Base-by-base conservation (phyloP, 2,329 filamentous ascomycete genomes). In the Pestalotiopsis sp. region DNA sequence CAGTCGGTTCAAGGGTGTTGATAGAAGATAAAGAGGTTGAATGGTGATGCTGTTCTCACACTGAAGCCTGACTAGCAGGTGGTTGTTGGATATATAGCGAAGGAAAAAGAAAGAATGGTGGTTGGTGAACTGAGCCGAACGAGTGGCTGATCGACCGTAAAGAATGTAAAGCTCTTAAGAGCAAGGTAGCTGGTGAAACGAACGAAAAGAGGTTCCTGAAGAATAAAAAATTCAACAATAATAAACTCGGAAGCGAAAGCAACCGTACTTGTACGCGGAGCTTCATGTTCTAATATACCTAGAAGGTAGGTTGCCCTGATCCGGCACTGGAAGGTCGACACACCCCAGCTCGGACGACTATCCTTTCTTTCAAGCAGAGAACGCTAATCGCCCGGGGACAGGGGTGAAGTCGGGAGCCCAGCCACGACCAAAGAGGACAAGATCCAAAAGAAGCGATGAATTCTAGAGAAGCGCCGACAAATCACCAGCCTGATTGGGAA, bases 21-120 rank as follows among this genome's bases (percentile, higher is more conserved):
- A 20, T 45, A 27, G 11, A 45, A 36, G 56, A 5, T 49, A 23
- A 38, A 38, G 31, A 57, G 27, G 45, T 41, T 40, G n/a, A 36
- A 31, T 66, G 64, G 23, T 31, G 14, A 40, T 60, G 49, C 11
- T n/a, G 56, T n/a, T 45, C 31, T 9, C 45, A 60, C 23, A 60
- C 23, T 14, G 31, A 66, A 66, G 65, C 65, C 65, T 27, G 65
- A 49, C 65, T 66, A 66, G 65, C 65, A 66, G 65, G 65, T 59
- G 56, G 27, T 49, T 20, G 56, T 23, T 56, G 17, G 64, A 60
- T 40, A 60, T 59, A 63, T 67, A 23, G 25, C 17, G 52, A 52
- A 63, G 41, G 66, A 63, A 38, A 31, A 23, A 36, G 20, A 31
- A 61, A 60, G 36, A n/a, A 58, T 27, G 31, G 57, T 38, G 60